Evolutionary conservation across 768 basidiomycete species (phyloP), one percentile per base, ranked within the genome.

Genomic region (Astraeus odoratus): DNA sequence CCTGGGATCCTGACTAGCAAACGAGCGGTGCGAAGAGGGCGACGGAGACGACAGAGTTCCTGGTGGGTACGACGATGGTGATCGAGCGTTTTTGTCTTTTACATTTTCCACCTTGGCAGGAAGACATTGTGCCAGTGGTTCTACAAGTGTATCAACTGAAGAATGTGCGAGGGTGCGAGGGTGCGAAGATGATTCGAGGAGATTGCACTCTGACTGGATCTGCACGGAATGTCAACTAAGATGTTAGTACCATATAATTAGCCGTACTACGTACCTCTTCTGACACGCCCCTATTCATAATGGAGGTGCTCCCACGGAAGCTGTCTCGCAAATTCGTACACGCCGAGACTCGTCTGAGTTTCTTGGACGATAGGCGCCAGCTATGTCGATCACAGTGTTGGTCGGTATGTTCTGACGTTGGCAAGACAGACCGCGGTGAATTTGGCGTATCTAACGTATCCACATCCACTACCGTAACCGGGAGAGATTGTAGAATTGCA

Each of bases 81-180:
- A 60, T 29, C 6, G 47, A 9, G 56, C 53, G 6, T 31, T 44
- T 31, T 34, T 51, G 36, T 4, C 49, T 60, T 45, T 63, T 58
- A 36, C 47, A 13, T 24, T 60, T 52, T 5, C 45, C 30, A 15
- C 36, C 36, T 2, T 49, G 29, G 39, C 44, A 18, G 43, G 43
- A 7, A 40, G 36, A 8, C 8, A 7, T 4, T 18, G 51, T 5
- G 39, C 48, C n/a, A 19, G 12, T 6, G 37, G 13, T n/a, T 54
- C 60, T 8, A 61, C 60, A 3, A 61, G 50, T 25, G 60, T 61
- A 5, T 51, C 52, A 2, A 56, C 43, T 3, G 60, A 61, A 30
- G 60, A 58, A 25, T 48, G 54, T 34, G 45, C 34, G 22, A 58
- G 50, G 27, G 53, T 36, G 1, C 31, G 39, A 23, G 55, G 45